A percentile compares a stretch with the other conserved stretches of the same genome.
Conservation (phyloP, 2,329 filamentous ascomycete species). For the Pseudomassariella vexata region DNA sequence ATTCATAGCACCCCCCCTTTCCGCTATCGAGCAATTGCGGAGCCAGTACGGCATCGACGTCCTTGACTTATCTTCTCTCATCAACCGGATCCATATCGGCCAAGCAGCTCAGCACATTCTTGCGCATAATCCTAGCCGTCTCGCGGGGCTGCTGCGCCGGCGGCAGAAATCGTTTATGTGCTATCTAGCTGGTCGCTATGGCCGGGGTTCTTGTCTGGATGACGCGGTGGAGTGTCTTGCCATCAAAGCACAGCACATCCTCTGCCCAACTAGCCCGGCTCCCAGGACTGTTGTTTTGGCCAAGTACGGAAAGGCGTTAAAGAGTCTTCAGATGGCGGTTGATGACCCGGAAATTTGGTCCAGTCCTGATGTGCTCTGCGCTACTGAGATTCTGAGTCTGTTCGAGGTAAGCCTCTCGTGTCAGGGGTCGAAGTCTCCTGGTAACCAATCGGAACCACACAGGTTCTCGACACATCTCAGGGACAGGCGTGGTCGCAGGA, state of each 20-base stretch:
- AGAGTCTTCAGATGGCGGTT: slow-evolving; percentile 7
- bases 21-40: slow-evolving; percentile 9
- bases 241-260: slow-evolving; percentile 7
- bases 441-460: neutral
- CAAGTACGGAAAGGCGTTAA: slow-evolving; percentile 6
- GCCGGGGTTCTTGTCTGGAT: slow-evolving; percentile 8
- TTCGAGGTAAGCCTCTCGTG: slow-evolving; percentile 12
- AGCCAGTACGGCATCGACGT: slow-evolving; percentile 10
- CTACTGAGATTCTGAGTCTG: slow-evolving; percentile 10
- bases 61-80: slow-evolving; percentile 11
- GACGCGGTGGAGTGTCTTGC: slow-evolving; percentile 12
- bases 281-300: slow-evolving; percentile 1
- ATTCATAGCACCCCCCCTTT: too few species aligned
- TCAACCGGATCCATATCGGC: too few species aligned
- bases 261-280: slow-evolving; percentile 4
- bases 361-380: slow-evolving; percentile 8
- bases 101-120: slow-evolving; percentile 9
- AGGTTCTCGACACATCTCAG: slow-evolving; percentile 4
- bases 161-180: slow-evolving; percentile 9
- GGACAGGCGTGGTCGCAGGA: slow-evolving; percentile 5
- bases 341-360: slow-evolving; percentile 1
- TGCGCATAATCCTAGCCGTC: slow-evolving; percentile 3
- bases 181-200: slow-evolving; percentile 9
- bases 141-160: slow-evolving; percentile 7
- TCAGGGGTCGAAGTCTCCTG: too few species aligned